A percentile compares a stretch with the other conserved stretches of the same genome.
Conservation (phyloP, 371 early-diverging fungal genomes). For the Chytridium lagenaria region DNA sequence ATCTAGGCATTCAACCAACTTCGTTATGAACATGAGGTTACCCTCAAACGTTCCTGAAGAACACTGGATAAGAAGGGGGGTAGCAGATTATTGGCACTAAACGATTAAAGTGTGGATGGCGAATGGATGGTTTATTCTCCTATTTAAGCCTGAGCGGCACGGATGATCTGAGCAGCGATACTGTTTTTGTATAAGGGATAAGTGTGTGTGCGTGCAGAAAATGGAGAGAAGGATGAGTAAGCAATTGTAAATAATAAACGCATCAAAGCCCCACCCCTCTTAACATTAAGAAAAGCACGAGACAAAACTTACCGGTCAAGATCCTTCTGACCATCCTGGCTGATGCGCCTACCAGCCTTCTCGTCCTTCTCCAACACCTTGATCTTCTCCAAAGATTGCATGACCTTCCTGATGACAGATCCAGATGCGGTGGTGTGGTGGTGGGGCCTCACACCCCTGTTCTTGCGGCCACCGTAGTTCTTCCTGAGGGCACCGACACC, state of each 20-base stretch:
- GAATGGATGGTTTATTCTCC: not conserved
- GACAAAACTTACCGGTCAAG: slow-evolving; percentile 52
- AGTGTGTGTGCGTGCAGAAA: no score
- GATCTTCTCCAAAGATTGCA: slow-evolving; percentile 97
- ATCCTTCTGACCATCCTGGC: slow-evolving; percentile 65
- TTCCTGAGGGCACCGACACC: slow-evolving; percentile 96
- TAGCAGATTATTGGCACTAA: slow-evolving; percentile 51
- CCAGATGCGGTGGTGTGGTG: slow-evolving; percentile 89
- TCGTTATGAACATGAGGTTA: slow-evolving; percentile 58
- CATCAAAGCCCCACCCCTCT: no score
- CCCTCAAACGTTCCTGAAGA: slow-evolving; percentile 58
- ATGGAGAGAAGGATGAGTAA: slow-evolving; percentile 13
- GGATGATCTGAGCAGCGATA: slow-evolving; percentile 50
- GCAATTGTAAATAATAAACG: slow-evolving; percentile 14
- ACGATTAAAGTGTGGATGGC: slow-evolving; percentile 36
- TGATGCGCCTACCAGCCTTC: slow-evolving; percentile 73
- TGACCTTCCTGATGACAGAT: slow-evolving; percentile 91
- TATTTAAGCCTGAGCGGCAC: slow-evolving; percentile 34
- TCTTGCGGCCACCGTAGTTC: slow-evolving; percentile 89
- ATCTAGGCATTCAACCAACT: slow-evolving; percentile 51
- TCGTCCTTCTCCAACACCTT: slow-evolving; percentile 92
- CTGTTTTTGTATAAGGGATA: no score
- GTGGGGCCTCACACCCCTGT: slow-evolving; percentile 94
- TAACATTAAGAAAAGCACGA: not conserved
- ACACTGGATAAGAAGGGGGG: slow-evolving; percentile 58